A percentile compares a stretch with the other conserved stretches of the same genome.
phyloP scores from a whole-genome alignment of 768 basidiomycete species.

The Panaeolus papilionaceus region DNA sequence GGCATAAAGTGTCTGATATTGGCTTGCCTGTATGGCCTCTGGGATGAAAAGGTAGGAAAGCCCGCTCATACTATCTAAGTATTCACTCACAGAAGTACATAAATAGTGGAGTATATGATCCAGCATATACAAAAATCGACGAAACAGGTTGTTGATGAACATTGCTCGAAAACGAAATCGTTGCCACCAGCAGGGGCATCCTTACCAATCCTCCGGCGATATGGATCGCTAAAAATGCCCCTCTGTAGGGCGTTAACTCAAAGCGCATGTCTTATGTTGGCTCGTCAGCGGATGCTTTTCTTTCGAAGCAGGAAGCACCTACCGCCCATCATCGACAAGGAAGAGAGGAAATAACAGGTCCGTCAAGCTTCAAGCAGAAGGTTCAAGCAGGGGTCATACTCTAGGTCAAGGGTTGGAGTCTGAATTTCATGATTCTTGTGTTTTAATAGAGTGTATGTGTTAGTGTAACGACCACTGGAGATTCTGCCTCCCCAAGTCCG shows the following conservation, averaged over 20 bases:
- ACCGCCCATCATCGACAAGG: neutral
- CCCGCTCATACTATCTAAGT: neutral
- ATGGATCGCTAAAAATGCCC: conserved; percentile 53
- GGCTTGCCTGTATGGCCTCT: conserved; percentile 25
- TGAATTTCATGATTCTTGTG: neutral
- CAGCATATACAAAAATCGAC: conserved; percentile 65
- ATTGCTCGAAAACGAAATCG: conserved; percentile 48
- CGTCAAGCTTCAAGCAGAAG: neutral
- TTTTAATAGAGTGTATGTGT: neutral
- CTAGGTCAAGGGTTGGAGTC: neutral
- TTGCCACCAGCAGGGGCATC: conserved; percentile 53
- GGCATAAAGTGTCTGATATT: conserved; percentile 42
- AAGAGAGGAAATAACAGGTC: neutral
- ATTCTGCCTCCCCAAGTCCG: neutral
- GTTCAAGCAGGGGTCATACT: neutral
- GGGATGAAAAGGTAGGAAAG: conserved; percentile 16
- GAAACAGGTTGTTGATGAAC: conserved; percentile 54
- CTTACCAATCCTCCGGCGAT: conserved; percentile 59
- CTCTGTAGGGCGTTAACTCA: conserved; percentile 34
- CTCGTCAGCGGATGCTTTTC: neutral
- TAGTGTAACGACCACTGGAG: conserved; percentile 1
- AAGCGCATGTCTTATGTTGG: conserved; percentile 19
- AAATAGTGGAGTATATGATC: conserved; percentile 59
- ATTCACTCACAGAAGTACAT: conserved; percentile 53
- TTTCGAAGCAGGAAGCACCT: neutral